Evolutionary conservation across 495 filamentous ascomycete genomes (phyloP), one percentile per base, ranked within the genome.

Genomic region (Xylaria flabelliformis): DNA sequence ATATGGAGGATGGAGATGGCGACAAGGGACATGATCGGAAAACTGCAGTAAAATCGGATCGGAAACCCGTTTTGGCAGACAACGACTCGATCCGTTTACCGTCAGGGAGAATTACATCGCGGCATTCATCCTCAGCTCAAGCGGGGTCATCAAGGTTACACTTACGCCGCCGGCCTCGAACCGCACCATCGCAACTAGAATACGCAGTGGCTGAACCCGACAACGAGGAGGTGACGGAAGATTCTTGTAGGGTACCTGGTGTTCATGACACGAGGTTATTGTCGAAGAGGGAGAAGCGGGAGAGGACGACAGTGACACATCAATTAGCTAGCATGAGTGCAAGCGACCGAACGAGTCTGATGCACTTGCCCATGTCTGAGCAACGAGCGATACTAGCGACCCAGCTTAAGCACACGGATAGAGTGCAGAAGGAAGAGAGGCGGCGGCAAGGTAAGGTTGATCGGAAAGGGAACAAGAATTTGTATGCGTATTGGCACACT

Each of bases 311-410:
- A 56, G 56, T 65, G 36, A 65, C 73, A 71, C 64, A 79, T 39
- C 78, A 79, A 48, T n/a, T 80, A 0, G 51, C 76, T 4, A 74
- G 64, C 34, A 72, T 82, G 72, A 74, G 78, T 51, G 67, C 63
- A 4, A 74, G 61, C 53, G 80, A 82, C 71, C 72, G 76, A 46
- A 67, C n/a, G 13, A 77, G 74, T 50, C 69, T 82, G 58, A 65
- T 72, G 70, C 80, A 79, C 63, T 64, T 82, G 26, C 56, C 77
- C 34, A 15, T 59, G 44, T 68, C 79, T 41, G 64, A 79, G 61
- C 78, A 79, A 69, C 74, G 80, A 7, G 48, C 78, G 10, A 44
- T 82, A 41, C 72, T 82, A 41, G 75, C 75, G 3, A 74, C 75
- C 21, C 79, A 78, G 48, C 72, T 77, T 17, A 78, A 72, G 55